Evolutionary conservation across 371 early-diverging fungal genomes (phyloP).

Genomic region (Actinomucor elegans): DNA sequence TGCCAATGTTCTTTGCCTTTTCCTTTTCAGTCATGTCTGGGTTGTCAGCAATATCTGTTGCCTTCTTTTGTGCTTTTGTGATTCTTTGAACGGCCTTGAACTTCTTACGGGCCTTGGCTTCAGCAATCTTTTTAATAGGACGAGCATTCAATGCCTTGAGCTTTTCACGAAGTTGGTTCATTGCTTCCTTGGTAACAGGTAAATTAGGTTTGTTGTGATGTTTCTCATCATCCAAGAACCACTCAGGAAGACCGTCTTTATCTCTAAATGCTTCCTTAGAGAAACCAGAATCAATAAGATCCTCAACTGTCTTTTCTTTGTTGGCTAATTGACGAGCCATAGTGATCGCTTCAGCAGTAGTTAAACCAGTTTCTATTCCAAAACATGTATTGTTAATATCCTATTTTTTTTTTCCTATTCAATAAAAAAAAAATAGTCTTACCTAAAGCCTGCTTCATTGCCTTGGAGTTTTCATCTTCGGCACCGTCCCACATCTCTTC

Average conservation of each 20-base stretch:
- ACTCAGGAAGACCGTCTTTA: conserved; percentile 80
- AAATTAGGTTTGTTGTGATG: conserved; percentile 84
- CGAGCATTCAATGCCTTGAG: conserved; percentile 89
- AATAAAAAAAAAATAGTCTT: too few species aligned
- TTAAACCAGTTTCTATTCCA: conserved; percentile 47
- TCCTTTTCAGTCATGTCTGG: conserved; percentile 89
- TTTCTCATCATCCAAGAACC: conserved; percentile 94
- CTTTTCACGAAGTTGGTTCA: conserved; percentile 76
- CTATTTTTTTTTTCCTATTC: too few species aligned
- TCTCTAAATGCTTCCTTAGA: conserved; percentile 90
- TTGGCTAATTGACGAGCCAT: conserved; percentile 84
- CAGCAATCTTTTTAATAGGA: conserved; percentile 98
- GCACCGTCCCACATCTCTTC: conserved; percentile 68
- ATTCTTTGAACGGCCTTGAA: conserved; percentile 70
- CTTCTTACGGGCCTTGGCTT: conserved; percentile 97
- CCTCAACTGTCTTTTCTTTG: conserved; percentile 70
- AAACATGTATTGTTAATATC: too few species aligned
- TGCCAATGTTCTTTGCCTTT: conserved; percentile 80
- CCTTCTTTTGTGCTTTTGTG: conserved; percentile 86
- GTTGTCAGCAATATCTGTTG: conserved; percentile 81
- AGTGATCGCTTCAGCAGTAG: conserved; percentile 89
- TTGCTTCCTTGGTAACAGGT: conserved; percentile 96
- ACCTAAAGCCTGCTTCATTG: conserved; percentile 55
- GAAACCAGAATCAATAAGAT: conserved; percentile 87
- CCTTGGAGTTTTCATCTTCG: conserved; percentile 70